Percentiles rank a stretch among this genome's conserved stretches.
phyloP scores from a whole-genome alignment of 768 basidiomycete genomes.

The Suillus variegatus region DNA sequence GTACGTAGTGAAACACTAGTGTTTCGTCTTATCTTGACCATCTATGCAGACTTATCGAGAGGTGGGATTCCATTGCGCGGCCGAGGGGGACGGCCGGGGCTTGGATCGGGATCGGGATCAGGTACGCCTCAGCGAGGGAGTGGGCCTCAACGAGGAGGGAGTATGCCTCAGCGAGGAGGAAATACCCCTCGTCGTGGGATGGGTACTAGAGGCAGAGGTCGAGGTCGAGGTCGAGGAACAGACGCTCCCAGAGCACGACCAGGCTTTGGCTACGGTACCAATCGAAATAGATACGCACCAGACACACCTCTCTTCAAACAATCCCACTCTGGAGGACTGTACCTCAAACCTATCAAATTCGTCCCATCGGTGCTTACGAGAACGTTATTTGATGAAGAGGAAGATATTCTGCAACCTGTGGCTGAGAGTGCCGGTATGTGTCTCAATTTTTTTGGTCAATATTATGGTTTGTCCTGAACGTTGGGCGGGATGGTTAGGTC shows the following conservation, averaged over 20 bases:
- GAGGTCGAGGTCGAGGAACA: slow-evolving; percentile 27
- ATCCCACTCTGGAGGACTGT: slow-evolving; percentile 58
- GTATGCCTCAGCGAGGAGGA: slow-evolving; percentile 3
- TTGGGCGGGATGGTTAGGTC: slow-evolving; percentile 1
- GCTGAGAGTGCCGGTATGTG: slow-evolving; percentile 54
- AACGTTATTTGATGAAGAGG: slow-evolving; percentile 53
- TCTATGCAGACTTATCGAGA: slow-evolving; percentile 10
- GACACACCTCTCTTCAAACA: slow-evolving; percentile 56
- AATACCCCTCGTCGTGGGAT: slow-evolving; percentile 5
- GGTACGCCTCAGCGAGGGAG: neutral
- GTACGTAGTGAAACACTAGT: slow-evolving; percentile 17
- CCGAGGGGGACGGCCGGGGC: slow-evolving; percentile 10
- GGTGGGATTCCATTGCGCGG: slow-evolving; percentile 8
- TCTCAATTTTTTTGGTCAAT: neutral
- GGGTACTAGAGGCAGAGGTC: slow-evolving; percentile 20
- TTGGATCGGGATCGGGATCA: slow-evolving; percentile 16
- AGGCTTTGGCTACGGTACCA: slow-evolving; percentile 11
- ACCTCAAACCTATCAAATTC: slow-evolving; percentile 68
- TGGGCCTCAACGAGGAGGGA: neutral
- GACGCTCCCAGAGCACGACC: slow-evolving; percentile 3
- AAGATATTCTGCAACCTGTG: slow-evolving; percentile 60
- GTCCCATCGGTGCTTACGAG: slow-evolving; percentile 58
- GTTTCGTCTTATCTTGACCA: slow-evolving; percentile 8
- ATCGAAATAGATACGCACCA: slow-evolving; percentile 25
- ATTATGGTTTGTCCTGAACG: slow-evolving; percentile 9